Conservation (phyloP, 164 flowering plant genomes). For the Aristolochia contorta region DNA sequence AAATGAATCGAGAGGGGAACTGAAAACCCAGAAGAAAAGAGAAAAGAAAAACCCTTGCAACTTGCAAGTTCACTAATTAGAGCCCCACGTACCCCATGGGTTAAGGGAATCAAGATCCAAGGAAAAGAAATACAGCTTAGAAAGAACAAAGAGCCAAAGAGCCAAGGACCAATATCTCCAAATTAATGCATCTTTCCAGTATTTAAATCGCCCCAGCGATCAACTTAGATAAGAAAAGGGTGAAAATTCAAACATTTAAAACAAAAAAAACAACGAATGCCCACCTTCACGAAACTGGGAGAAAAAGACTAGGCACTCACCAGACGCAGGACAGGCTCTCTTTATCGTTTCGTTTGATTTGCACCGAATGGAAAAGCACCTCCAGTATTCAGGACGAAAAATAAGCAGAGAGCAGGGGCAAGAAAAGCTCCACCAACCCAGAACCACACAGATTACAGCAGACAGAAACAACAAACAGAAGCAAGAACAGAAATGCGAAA, state of each 20-base stretch:
- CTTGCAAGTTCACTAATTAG: too few relatives aligned
- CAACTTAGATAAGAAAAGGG: too few relatives aligned
- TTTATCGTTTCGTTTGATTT: conserved; percentile 4
- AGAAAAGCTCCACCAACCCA: conserved; percentile 8
- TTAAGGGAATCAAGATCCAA: conserved; percentile 1
- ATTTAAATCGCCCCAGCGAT: too few relatives aligned
- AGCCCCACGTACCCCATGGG: too few relatives aligned
- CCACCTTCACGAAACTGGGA: too few relatives aligned
- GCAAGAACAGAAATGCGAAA: neutral
- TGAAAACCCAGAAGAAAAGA: neutral
- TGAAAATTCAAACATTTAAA: too few relatives aligned
- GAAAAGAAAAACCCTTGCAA: neutral
- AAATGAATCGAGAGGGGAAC: neutral
- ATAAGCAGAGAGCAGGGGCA: neutral
- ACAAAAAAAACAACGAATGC: too few relatives aligned
- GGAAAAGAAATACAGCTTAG: too few relatives aligned
- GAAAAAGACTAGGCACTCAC: too few relatives aligned
- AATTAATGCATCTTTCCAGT: neutral
- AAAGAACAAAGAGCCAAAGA: neutral
- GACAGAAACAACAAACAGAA: neutral
- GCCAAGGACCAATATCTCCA: neutral
- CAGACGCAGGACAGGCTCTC: too few relatives aligned
- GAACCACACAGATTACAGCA: conserved; percentile 6
- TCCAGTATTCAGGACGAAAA: neutral
- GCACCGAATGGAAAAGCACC: neutral